Base-by-base conservation (phyloP, 2,329 filamentous ascomycete species). In the Beauveria bassiana region DNA sequence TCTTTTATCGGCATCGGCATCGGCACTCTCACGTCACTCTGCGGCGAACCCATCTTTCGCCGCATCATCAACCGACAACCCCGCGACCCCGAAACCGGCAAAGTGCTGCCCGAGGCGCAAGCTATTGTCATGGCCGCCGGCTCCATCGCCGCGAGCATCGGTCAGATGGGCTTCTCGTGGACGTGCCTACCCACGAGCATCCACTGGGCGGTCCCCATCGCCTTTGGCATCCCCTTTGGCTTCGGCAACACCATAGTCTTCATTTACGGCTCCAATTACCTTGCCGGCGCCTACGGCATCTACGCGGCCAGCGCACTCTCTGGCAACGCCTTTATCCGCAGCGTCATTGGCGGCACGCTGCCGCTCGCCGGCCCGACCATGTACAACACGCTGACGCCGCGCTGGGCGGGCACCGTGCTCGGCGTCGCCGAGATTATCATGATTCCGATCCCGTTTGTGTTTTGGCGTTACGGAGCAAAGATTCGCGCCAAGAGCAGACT, bases 111-210 rank as follows among this genome's bases (percentile, higher is more conserved):
- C 0, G 91, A 96, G 74, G 87, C 90, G 2, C 90, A 89, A 67
- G 89, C 92, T 20, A 83, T 84, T 40, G 81, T 91, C 49, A 86
- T 96, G 65, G 89, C 86, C 66, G 83, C 95, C 42, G 89, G 87
- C 3, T 85, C 89, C 0, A 70, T 93, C 1, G 76, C 90, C 0
- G 84, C 87, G 0, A 89, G 91, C 0, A 74, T 89, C 3, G 91
- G 90, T n/a, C 86, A 95, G 71, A 80, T 96, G 38, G 87, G 86
- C 72, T 96, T 96, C 68, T 85, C 88, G 0, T 95, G 90, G 90
- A 93, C 90, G 0, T 90, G 86, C 64, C 82, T 89, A 0, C 90
- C 90, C 0, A 76, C 75, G 0, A 82, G 84, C 3, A 89, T 92
- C 28, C 90, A 90, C 70, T 93, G 89, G 86, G 84, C 90, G 18